Base-by-base conservation (phyloP, 208 protist species). In the Phytomonas sp. region DNA sequence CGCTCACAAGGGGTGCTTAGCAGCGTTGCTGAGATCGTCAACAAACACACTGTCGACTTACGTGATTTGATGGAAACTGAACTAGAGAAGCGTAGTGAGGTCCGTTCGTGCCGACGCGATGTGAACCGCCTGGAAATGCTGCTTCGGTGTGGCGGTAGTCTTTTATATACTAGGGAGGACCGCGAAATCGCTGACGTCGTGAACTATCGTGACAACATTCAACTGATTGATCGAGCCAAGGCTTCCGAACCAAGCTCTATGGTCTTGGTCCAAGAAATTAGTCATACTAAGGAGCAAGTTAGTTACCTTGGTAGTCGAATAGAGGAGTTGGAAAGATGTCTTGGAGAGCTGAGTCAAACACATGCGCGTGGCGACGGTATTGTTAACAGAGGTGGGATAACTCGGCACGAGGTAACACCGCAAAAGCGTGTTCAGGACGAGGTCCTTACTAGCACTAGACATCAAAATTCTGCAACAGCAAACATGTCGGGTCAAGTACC, bases 91-190 rank as follows among this genome's bases (percentile, higher is more conserved):
- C 65, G 73, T 13, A 84, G 77, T 53, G 85, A 92, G 60, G 60
- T 89, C 51, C 89, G 87, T 0, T 26, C 66, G n/a, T 91, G 83
- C 33, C 78, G 82, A 31, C 74, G 82, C 36, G 87, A 95, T 56
- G 79, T 93, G 68, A 92, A 92, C 65, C 81, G 83, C 1, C 68
- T 95, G 4, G 85, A 91, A 62, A 87, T 91, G 78, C 73, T 93
- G 17, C 66, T 93, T 26, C 76, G 87, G 71, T 81, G 80, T 40
- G 64, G 43, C 28, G 66, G 67, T 20, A 34, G 15, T 17, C 40
- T 51, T 51, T 51, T 51, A 51, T 51, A 51, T 51, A 51, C 40
- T 3, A 15, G 40, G 40, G 20, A 20, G 20, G 40, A 51, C 40
- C 40, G 13, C 13, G 13, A 51, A 17, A 51, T 20, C 13, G 40